Percentiles rank a stretch among this genome's conserved stretches.
phyloP scores from a whole-genome alignment of 2,329 filamentous ascomycete genomes.

The Westerdykella aurantiaca region DNA sequence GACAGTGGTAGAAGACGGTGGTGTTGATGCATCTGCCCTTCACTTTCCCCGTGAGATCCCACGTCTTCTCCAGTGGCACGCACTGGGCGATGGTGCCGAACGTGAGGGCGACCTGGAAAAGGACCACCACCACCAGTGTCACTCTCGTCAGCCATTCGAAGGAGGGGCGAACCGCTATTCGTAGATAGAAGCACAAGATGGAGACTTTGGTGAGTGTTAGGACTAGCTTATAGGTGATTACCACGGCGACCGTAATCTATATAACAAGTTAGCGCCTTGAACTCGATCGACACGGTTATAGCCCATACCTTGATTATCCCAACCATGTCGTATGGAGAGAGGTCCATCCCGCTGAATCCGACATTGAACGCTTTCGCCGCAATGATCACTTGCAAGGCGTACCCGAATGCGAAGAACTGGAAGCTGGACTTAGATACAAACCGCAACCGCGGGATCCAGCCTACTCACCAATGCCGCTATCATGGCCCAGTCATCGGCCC shows the following conservation, averaged over 20 bases:
- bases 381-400: conserved; percentile 9
- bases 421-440: conserved; percentile 1
- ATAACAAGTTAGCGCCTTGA: background rate
- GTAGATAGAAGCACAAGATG: conserved; percentile 29
- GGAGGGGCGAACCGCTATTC: conserved; percentile 16
- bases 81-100: conserved; percentile 25
- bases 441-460: background rate
- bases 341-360: conserved; percentile 14
- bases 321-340: conserved; percentile 10
- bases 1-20: conserved; percentile 24
- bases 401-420: conserved; percentile 12
- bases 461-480: conserved; percentile 17
- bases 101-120: conserved; percentile 16
- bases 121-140: conserved; percentile 17
- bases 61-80: conserved; percentile 22
- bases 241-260: conserved; percentile 15
- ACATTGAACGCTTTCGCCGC: conserved; percentile 10
- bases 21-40: conserved; percentile 27
- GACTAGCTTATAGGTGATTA: conserved; percentile 20
- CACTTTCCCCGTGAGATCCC: conserved; percentile 23
- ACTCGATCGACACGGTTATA: background rate
- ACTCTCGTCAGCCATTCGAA: conserved; percentile 20
- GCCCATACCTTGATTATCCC: conserved; percentile 13
- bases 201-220: conserved; percentile 27
- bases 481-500: conserved; percentile 26